Evolutionary conservation across 495 filamentous ascomycete genomes (phyloP).

Genomic region (Articulospora tetracladia): DNA sequence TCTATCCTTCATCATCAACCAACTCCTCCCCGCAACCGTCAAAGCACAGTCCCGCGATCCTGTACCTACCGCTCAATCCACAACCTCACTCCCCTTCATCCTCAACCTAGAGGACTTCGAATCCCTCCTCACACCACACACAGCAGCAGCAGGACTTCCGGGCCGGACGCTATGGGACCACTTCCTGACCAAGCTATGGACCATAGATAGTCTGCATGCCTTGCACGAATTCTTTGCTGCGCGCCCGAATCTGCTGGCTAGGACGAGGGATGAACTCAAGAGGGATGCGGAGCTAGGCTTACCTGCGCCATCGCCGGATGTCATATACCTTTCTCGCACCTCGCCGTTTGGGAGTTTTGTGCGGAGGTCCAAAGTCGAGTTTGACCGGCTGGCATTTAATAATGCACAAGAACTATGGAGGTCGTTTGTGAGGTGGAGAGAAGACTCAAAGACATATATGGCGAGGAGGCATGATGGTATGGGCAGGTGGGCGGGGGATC

Average conservation of each 20-base stretch:
- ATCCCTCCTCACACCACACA: conserved; percentile 51
- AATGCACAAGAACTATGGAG: conserved; percentile 75
- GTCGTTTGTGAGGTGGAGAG: conserved; percentile 70
- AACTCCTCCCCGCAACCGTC: conserved; percentile 52
- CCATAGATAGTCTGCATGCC: conserved; percentile 73
- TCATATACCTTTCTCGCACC: conserved; percentile 52
- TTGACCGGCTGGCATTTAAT: conserved; percentile 72
- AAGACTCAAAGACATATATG: conserved; percentile 70
- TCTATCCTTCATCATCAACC: conserved; percentile 77
- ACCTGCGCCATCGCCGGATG: conserved; percentile 36
- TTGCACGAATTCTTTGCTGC: conserved; percentile 68
- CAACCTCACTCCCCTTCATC: conserved; percentile 39
- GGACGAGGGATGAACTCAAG: conserved; percentile 53
- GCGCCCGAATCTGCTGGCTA: conserved; percentile 53
- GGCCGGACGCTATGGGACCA: conserved; percentile 82
- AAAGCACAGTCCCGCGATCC: conserved; percentile 21
- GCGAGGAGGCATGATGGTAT: conserved; percentile 59
- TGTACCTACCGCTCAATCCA: background rate
- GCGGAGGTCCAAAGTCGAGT: conserved; percentile 72
- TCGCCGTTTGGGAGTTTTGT: conserved; percentile 88
- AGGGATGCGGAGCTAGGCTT: conserved; percentile 48
- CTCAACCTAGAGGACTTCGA: conserved; percentile 66
- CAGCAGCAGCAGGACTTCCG: conserved; percentile 60
- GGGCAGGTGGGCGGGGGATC: conserved; percentile 63
- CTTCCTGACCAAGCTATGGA: conserved; percentile 81